phyloP scores from a whole-genome alignment of 2,329 filamentous ascomycete species.

The Fusarium circinatum region DNA sequence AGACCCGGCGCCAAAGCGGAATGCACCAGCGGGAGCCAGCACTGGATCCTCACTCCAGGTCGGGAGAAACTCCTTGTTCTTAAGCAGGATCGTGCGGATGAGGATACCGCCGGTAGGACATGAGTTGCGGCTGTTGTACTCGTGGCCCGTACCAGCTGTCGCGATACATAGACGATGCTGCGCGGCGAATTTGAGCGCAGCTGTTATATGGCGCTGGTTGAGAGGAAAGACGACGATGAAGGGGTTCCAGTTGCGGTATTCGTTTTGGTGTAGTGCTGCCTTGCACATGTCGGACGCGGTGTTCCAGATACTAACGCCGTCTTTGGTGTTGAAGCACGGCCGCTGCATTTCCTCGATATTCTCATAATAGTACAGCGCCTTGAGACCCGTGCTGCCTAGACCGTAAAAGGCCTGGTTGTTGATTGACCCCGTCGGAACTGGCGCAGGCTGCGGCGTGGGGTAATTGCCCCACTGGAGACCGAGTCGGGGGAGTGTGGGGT shows the following conservation, averaged over 20 bases:
- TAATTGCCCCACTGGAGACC: neutral
- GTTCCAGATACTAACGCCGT: neutral
- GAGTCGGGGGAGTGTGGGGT: neutral
- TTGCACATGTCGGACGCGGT: neutral
- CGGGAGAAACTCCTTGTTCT: neutral
- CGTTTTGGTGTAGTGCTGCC: neutral
- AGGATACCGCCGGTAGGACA: conserved; percentile 5
- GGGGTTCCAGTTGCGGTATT: neutral
- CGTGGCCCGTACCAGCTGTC: neutral
- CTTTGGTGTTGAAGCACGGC: neutral
- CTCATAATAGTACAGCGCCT: neutral
- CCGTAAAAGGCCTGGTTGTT: neutral
- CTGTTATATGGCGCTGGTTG: neutral
- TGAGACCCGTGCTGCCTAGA: neutral
- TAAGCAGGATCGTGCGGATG: conserved; percentile 1
- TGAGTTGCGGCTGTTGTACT: conserved; percentile 5
- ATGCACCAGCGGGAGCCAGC: neutral
- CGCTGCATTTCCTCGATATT: neutral
- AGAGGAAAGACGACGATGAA: neutral
- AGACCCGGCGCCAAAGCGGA: neutral
- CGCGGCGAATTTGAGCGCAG: neutral
- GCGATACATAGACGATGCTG: neutral
- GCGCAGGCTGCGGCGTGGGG: neutral
- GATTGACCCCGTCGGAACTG: neutral
- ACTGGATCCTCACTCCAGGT: neutral